A percentile compares a stretch with the other conserved stretches of the same genome.
phyloP scores from a whole-genome alignment of 1,284 basidiomycete species.

The Rhizopogon parksii region DNA sequence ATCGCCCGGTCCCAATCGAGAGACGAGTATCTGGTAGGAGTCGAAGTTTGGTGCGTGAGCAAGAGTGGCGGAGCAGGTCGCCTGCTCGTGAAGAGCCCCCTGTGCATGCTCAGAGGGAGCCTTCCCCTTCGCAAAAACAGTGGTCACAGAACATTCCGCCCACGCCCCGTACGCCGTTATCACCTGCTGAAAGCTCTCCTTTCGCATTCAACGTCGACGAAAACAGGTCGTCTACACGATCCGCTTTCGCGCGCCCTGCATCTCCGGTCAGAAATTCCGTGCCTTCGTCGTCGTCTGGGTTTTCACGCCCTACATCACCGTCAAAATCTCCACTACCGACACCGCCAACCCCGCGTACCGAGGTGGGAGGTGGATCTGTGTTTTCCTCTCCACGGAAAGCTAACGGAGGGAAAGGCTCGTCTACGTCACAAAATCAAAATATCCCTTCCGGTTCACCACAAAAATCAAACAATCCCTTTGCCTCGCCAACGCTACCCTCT shows the following conservation, averaged over 20 bases:
- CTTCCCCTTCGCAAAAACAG: not conserved
- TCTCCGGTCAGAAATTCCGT: not conserved
- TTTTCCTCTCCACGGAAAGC: not conserved
- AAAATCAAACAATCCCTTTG: not conserved
- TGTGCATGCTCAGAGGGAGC: not conserved
- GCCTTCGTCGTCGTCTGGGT: not conserved
- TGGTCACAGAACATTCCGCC: conserved; percentile 26
- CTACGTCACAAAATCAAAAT: not conserved
- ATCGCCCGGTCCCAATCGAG: not conserved
- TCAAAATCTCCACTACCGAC: not conserved
- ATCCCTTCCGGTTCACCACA: not conserved
- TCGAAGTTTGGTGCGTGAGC: not conserved
- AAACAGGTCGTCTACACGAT: not conserved
- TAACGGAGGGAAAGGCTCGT: not conserved
- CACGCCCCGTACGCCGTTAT: conserved; percentile 22
- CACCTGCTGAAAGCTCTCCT: not conserved
- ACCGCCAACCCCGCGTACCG: not conserved
- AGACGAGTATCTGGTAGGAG: conserved; percentile 1
- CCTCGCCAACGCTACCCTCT: not conserved
- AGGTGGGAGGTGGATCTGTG: not conserved
- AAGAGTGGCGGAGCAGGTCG: not conserved
- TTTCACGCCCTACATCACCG: not conserved
- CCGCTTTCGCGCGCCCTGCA: not conserved
- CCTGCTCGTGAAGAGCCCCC: not conserved
- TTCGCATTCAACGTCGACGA: not conserved